Conservation (phyloP, 1,284 basidiomycete genomes). For the Mycena sp. region DNA sequence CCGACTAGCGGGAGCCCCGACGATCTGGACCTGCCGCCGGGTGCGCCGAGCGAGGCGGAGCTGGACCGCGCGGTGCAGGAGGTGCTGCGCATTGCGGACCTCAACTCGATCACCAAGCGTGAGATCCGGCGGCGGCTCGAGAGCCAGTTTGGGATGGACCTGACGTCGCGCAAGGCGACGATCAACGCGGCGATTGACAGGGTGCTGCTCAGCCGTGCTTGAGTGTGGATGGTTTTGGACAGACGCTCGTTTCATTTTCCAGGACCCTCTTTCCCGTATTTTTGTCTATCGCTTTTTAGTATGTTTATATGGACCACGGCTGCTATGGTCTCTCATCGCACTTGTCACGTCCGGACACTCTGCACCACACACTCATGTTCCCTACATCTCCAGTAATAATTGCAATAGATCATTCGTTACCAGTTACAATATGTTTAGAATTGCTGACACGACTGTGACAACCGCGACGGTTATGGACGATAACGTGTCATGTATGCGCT, state of each 20-base stretch:
- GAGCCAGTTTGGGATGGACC: constrained; percentile 78
- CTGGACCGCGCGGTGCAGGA: constrained; percentile 78
- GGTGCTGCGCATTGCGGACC: constrained; percentile 79
- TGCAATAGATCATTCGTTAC: too few relatives aligned
- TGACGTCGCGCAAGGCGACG: constrained; percentile 69
- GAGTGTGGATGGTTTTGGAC: constrained; percentile 2
- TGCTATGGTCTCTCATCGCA: too few relatives aligned
- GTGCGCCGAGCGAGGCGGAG: constrained; percentile 70
- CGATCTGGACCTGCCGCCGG: constrained; percentile 53
- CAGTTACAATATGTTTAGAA: too few relatives aligned
- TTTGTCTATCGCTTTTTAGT: too few relatives aligned
- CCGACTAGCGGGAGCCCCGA: constrained; percentile 63
- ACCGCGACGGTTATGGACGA: too few relatives aligned
- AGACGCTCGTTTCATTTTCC: not conserved
- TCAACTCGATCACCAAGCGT: constrained; percentile 91
- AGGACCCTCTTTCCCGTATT: too few relatives aligned
- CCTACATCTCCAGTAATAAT: too few relatives aligned
- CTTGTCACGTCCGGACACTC: too few relatives aligned
- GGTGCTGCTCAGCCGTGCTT: constrained; percentile 50
- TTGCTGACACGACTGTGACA: too few relatives aligned
- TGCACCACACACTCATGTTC: too few relatives aligned
- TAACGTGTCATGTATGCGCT: too few relatives aligned
- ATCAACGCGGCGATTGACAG: constrained; percentile 81
- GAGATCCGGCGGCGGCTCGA: constrained; percentile 86
- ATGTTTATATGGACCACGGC: too few relatives aligned